These are phyloP conservation scores for Diaporthe ampelina DNA, from an alignment of 2,329 filamentous ascomycete genomes.

Conservation along the genomic window DNA sequence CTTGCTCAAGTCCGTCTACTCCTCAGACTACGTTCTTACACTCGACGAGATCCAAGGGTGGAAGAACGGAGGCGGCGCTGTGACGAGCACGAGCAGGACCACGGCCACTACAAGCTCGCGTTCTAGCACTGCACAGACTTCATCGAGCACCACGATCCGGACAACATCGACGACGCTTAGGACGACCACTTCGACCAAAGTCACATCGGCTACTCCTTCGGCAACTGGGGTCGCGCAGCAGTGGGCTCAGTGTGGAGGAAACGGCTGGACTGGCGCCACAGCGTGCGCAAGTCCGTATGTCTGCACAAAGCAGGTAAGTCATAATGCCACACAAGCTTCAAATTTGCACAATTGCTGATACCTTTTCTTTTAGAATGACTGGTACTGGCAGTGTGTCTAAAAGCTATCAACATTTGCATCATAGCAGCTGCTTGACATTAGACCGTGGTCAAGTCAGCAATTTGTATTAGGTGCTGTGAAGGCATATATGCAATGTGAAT, in stretches of 20 bases:
- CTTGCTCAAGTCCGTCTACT: slow-evolving; percentile 54
- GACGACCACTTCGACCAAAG: background rate
- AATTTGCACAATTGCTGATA: background rate
- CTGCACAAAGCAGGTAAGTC: slow-evolving; percentile 24
- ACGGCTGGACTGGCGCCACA: background rate
- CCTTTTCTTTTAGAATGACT: background rate
- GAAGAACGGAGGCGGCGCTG: slow-evolving; percentile 32
- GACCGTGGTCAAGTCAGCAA: too few relatives aligned
- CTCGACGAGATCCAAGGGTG: slow-evolving; percentile 54
- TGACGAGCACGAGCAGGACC: slow-evolving; percentile 9
- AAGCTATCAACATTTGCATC: background rate
- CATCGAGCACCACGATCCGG: background rate
- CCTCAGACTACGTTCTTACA: slow-evolving; percentile 44
- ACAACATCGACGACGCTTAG: background rate
- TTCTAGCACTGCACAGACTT: background rate
- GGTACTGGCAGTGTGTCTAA: slow-evolving; percentile 14
- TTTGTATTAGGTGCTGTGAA: background rate
- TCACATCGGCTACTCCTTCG: slow-evolving; percentile 2
- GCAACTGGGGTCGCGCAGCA: background rate
- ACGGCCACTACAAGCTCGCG: background rate
- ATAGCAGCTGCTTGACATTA: background rate
- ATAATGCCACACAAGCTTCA: accelerated
- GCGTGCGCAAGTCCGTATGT: slow-evolving; percentile 3
- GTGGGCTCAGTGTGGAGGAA: slow-evolving; percentile 22
- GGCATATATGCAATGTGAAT: too few relatives aligned